Evolutionary conservation across 164 flowering plant species (phyloP), one percentile per base, ranked within the genome.

Genomic region (Berberis thunbergii): DNA sequence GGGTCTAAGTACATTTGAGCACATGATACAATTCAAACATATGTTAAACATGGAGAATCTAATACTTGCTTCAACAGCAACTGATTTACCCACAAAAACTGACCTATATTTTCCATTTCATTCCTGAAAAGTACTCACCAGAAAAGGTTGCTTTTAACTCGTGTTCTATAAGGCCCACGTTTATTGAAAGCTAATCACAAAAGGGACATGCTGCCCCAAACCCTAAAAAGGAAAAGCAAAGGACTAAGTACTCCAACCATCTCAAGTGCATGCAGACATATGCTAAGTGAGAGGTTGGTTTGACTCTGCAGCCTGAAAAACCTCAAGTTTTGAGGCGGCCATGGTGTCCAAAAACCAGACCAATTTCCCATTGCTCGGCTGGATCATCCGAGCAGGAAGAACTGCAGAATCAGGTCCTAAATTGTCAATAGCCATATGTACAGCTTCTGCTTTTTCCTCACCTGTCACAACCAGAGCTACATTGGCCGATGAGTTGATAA

Each of bases 331-430:
- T 13, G 84, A 84, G 12, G 89, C 88, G 59, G 96, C 86, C 6
- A 68, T 57, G 57, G 70, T 77, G 73, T 88, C 96, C 72, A 84
- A 67, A 78, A 88, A 88, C 96, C 96, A 88, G 9, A 83, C 85
- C 69, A 88, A 64, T 65, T 82, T 83, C 57, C 91, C 89, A 26
- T 68, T 71, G 1, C 61, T 66, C 7, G 90, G 96, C 60, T 75
- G 73, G 44, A 84, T 86, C 84, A 84, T 63, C 68, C 73, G 67
- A 1, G 83, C 88, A n/a, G 92, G 96, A 73, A 83, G 67, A 44
- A 63, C 11, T 10, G 66, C 63, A 70, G 69, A 61, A 40, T 73
- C 76, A 3, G 83, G 60, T 61, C 63, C 83, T 11, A 68, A 59
- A 45, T 75, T 79, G 39, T 74, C 79, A 9, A 84, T 67, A 11